Percentiles rank a stretch among this genome's conserved stretches.
These are phyloP conservation scores for Phytophthora rubi DNA, from an alignment of 352 stramenopile genomes.

Conservation along the genomic window DNA sequence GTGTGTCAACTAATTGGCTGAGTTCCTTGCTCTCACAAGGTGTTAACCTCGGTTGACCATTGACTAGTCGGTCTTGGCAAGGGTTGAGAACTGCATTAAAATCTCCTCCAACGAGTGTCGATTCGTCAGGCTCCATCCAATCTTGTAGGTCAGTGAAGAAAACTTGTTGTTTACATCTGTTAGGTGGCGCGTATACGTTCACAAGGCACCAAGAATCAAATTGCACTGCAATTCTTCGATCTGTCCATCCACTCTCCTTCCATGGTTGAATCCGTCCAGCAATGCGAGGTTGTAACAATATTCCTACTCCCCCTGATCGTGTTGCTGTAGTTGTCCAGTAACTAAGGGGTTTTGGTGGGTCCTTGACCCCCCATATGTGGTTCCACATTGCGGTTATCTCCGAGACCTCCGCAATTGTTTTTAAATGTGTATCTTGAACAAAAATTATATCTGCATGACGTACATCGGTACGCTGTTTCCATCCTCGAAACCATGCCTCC, in stretches of 20 bases:
- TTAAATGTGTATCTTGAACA: constrained; percentile 16
- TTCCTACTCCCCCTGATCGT: background rate
- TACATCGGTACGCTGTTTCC: background rate
- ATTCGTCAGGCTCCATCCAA: background rate
- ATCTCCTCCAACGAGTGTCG: constrained; percentile 1
- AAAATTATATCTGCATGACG: constrained; percentile 13
- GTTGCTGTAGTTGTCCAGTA: constrained; percentile 11
- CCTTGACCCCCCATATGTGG: background rate
- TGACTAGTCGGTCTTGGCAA: background rate
- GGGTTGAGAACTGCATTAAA: constrained; percentile 4
- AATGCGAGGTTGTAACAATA: background rate
- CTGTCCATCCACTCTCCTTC: constrained; percentile 1
- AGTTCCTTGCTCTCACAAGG: constrained; percentile 1
- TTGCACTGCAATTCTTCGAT: background rate
- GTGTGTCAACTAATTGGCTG: background rate
- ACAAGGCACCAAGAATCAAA: constrained; percentile 1
- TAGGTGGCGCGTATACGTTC: constrained; percentile 2
- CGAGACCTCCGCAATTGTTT: background rate
- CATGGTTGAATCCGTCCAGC: background rate
- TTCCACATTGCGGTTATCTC: background rate
- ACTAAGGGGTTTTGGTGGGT: background rate
- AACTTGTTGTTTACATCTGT: background rate
- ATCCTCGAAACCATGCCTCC: background rate
- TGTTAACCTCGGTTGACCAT: constrained; percentile 3
- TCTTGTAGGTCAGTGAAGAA: background rate